Percentiles rank a stretch among this genome's conserved stretches.
Evolutionary conservation across 2,329 filamentous ascomycete genomes (phyloP).

Genomic region (Eutypa lata): DNA sequence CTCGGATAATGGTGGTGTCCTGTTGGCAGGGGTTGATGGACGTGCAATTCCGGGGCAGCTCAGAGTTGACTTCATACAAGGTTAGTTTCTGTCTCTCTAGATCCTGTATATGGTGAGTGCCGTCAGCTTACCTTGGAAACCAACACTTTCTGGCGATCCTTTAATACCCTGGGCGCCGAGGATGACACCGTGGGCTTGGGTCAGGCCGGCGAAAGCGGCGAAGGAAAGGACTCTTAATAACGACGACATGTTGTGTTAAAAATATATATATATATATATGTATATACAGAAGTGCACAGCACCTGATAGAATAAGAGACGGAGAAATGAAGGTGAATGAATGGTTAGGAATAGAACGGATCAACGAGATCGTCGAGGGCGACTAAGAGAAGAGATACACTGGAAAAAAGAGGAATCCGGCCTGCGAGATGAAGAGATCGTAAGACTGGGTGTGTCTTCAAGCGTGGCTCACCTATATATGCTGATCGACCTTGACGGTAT

Average conservation of each 20-base stretch:
- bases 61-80: conserved; percentile 42
- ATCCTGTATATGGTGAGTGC: neutral
- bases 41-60: conserved; percentile 60
- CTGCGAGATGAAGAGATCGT: conserved; percentile 8
- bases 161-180: conserved; percentile 42
- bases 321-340: conserved; percentile 17
- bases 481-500: neutral
- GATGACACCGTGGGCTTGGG: conserved; percentile 44
- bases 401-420: conserved; percentile 19
- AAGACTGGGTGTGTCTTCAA: neutral
- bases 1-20: conserved; percentile 61
- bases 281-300: conserved; percentile 29
- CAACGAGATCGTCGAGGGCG: conserved; percentile 22
- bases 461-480: neutral
- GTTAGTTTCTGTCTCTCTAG: neutral
- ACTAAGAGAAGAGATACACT: conserved; percentile 17
- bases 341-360: conserved; percentile 18
- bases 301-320: conserved; percentile 24
- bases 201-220: conserved; percentile 32
- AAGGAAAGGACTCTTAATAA: conserved; percentile 30
- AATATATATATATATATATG: conserved; percentile 14
- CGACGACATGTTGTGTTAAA: conserved; percentile 38
- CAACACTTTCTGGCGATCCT: conserved; percentile 45
- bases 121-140: conserved; percentile 41
- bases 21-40: conserved; percentile 64